Base-by-base conservation (phyloP, 176 grass and related monocot genomes). In the Zoysia pacifica region DNA sequence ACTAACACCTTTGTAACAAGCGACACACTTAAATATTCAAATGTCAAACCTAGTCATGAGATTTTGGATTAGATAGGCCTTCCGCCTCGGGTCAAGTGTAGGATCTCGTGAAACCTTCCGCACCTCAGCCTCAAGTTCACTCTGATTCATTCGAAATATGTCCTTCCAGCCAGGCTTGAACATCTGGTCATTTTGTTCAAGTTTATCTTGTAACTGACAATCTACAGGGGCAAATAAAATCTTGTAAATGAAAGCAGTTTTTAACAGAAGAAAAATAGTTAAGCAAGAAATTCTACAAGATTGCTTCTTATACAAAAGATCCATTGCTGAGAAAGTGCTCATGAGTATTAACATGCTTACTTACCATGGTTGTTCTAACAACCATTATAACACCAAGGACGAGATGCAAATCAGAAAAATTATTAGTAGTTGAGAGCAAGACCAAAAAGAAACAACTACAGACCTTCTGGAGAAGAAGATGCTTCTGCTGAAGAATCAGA, bases 141-240 rank as follows among this genome's bases (percentile, higher is more conserved):
- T 96, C 65, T 99, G 90, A 84, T 99, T 99, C 97, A 99, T 99
- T 71, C 93, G 81, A 84, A 99, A 99, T 43, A 99, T 99, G 79
- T 99, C 97, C 79, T 99, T 99, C 97, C 97, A 99, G 18, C 97
- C 97, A 89, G 97, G 97, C 77, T 99, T 99, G 79, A 99, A 99
- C 84, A 82, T 93, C 84, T 95, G 93, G 59, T 96, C 93, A 46
- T 78, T 90, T 52, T 90, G 97, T 42, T 96, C 93, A 78, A 95
- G 73, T 58, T 73, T 93, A 69, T 96, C 93, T 88, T 91, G 88
- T 39, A 80, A 69, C 67, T 81, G 54, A 80, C 15, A 77, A 80
- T 91, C 91, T 91, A 59, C 72, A 71, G 19, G 74, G 65, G 60
- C 19, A 82, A 54, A 86, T 9, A 16, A 52, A 82, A 90, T 15